These are phyloP conservation scores for Rhynchosporium agropyri DNA, from an alignment of 2,329 filamentous ascomycete species.

Conservation along the genomic window DNA sequence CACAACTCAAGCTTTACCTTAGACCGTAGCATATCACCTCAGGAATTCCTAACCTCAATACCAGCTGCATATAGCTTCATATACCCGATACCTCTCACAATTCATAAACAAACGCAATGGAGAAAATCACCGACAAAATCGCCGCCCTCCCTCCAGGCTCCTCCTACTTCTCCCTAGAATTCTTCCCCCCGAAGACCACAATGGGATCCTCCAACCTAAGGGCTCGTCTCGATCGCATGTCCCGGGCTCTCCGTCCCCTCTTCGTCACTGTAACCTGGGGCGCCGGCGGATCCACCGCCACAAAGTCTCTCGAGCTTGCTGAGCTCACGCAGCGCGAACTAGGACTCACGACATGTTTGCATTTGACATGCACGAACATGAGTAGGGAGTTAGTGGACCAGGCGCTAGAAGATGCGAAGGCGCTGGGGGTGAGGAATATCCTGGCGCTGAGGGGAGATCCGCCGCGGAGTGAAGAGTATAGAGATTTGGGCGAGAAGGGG, in stretches of 20 bases:
- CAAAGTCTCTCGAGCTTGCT: constrained; percentile 89
- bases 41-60: neutral
- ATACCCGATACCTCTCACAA: neutral
- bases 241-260: constrained; percentile 82
- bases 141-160: constrained; percentile 80
- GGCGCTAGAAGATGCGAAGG: constrained; percentile 87
- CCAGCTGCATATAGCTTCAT: neutral
- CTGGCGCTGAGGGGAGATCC: constrained; percentile 90
- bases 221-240: constrained; percentile 92
- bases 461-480: constrained; percentile 85
- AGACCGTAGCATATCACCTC: too few relatives aligned
- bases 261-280: constrained; percentile 99
- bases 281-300: constrained; percentile 87
- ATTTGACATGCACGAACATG: constrained; percentile 99
- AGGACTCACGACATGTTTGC: constrained; percentile 90
- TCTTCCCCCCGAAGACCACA: constrained; percentile 96
- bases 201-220: constrained; percentile 96
- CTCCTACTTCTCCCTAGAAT: constrained; percentile 95
- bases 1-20: neutral
- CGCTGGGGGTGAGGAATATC: constrained; percentile 89
- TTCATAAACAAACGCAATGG: constrained; percentile 42
- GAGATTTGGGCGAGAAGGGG: constrained; percentile 59
- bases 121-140: constrained; percentile 95
- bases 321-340: constrained; percentile 93
- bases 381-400: constrained; percentile 82